Evolutionary conservation across 441 rosid species (phyloP).

Genomic region (Lepidium campestre): DNA sequence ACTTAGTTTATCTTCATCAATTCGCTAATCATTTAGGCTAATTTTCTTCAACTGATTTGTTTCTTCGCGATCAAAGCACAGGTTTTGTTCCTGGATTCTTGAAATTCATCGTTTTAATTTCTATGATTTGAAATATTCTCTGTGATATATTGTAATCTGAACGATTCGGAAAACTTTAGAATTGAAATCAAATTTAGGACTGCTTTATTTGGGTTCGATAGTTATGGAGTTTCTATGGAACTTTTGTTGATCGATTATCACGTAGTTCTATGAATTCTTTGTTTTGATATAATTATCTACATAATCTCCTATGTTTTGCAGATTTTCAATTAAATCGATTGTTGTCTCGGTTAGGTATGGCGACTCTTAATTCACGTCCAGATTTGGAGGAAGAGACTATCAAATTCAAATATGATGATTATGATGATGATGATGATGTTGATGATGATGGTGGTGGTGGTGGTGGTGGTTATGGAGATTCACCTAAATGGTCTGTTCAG

Average conservation of each 20-base stretch:
- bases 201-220: not conserved
- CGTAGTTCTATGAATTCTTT: too few relatives aligned
- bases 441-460: constrained; percentile 34
- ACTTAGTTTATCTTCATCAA: constrained; percentile 3
- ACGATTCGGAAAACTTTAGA: not conserved
- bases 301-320: not conserved
- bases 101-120: not conserved
- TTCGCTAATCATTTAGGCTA: not conserved
- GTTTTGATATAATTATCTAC: too few relatives aligned
- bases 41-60: not conserved
- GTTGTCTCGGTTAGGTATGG: constrained; percentile 35
- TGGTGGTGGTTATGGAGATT: not conserved
- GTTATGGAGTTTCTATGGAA: not conserved
- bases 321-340: not conserved
- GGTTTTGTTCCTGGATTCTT: not conserved
- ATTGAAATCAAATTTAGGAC: not conserved
- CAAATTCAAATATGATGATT: constrained; percentile 35
- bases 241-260: not conserved
- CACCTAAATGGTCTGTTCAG: constrained; percentile 26
- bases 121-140: not conserved
- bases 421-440: constrained; percentile 37
- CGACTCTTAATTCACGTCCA: constrained; percentile 14
- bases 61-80: not conserved
- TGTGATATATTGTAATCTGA: not conserved
- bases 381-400: not conserved